Evolutionary conservation across 768 basidiomycete species (phyloP), one percentile per base, ranked within the genome.

Genomic region (Phallus indusiatus): DNA sequence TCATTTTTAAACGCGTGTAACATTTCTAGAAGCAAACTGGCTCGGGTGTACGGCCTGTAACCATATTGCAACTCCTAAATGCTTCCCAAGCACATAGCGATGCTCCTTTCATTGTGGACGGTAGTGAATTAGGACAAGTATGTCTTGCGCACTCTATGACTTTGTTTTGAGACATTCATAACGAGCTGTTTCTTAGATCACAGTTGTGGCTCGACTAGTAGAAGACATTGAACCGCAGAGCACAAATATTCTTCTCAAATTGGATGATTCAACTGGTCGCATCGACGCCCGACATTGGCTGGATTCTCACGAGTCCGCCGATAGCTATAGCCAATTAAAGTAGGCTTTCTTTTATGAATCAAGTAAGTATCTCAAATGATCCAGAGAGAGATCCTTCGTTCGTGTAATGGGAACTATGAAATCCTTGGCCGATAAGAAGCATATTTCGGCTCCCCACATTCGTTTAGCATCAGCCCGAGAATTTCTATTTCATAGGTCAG

Each of bases 81-180:
- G 88, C 94, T 1, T 77, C 74, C n/a, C 93, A 94, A 74, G 78
- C 85, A 5, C 90, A 95, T 67, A 77, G 86, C 1, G 94, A 97
- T 64, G 86, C 90, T 1, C 91, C 94, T 60, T 96, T 92, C 84
- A 77, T 77, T 60, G 76, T 98, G 35, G 93, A 93, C 60, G 87
- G 84, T 28, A 72, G 78, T 4, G 88, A 94, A 62, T 76, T 94
- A 60, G 88, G 88, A 52, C 90, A 91, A 70, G 94, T 90, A 63
- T 61, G 74, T 64, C 1, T n/a, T 48, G 33, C 12, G 56, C 1
- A 36, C n/a, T n/a, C n/a, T 52, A 21, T 47, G 28, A 16, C 62
- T 53, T n/a, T 8, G 56, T 37, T 49, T 18, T 56, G n/a, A n/a
- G 48, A 18, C 60, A 62, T 28, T 64, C 6, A 67, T 67, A 1